Evolutionary conservation across 2,329 filamentous ascomycete species (phyloP).

Genomic region (Phialophora macrospora): DNA sequence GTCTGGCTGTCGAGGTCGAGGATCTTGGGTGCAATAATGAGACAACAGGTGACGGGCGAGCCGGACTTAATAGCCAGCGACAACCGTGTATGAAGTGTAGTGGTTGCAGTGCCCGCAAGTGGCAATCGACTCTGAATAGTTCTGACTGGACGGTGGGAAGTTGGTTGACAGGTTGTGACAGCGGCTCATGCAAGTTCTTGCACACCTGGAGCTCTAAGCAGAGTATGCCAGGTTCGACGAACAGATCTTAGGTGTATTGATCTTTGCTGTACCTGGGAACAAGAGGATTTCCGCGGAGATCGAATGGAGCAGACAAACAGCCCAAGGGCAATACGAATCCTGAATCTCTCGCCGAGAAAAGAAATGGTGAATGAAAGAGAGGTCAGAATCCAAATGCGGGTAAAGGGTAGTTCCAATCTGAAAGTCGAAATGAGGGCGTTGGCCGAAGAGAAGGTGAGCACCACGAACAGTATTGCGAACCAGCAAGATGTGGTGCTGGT

Average conservation of each 20-base stretch:
- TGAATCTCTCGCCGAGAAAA: background rate
- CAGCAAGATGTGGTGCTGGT: background rate
- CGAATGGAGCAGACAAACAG: background rate
- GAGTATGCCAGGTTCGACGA: background rate
- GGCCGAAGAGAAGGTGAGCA: background rate
- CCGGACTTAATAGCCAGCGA: background rate
- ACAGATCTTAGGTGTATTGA: background rate
- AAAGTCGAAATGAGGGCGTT: background rate
- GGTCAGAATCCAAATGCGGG: background rate
- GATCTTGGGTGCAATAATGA: background rate
- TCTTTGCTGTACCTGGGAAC: background rate
- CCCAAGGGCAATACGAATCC: background rate
- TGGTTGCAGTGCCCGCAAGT: background rate
- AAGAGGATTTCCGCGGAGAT: background rate
- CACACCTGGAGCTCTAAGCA: background rate
- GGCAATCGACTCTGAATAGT: background rate
- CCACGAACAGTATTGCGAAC: background rate
- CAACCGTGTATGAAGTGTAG: background rate
- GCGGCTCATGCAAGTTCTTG: background rate
- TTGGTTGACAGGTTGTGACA: slow-evolving; percentile 2
- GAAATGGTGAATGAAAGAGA: background rate
- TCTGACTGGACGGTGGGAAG: background rate
- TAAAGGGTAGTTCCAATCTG: background rate
- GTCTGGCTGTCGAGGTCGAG: slow-evolving; percentile 7
- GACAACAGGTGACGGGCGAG: background rate